phyloP scores from a whole-genome alignment of 345 rosid species.

The Hibiscus trionum region DNA sequence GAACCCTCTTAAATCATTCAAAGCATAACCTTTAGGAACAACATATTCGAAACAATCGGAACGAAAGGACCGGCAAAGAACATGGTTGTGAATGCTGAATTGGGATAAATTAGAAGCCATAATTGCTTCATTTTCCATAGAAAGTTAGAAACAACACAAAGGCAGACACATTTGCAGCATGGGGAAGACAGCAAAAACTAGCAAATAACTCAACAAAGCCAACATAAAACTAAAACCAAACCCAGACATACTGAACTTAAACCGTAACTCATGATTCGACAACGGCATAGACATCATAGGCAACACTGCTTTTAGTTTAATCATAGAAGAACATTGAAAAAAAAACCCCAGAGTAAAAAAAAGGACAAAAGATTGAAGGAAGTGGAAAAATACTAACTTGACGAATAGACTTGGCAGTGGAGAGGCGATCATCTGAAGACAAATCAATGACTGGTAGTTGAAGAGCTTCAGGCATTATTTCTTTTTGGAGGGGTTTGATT shows the following conservation, averaged over 20 bases:
- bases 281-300: neutral
- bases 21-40: neutral
- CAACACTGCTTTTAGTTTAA: neutral
- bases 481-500: neutral
- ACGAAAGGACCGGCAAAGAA: neutral
- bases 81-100: neutral
- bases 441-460: slow-evolving; percentile 45
- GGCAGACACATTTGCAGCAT: neutral
- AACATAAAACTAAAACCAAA: neutral
- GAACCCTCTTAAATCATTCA: neutral
- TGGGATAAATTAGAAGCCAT: neutral
- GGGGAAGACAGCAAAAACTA: too few species aligned
- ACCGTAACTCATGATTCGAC: neutral
- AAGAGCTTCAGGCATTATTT: slow-evolving; percentile 16
- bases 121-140: neutral
- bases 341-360: neutral
- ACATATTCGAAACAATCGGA: neutral
- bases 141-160: neutral
- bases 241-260: neutral
- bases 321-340: neutral
- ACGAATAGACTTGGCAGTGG: slow-evolving; percentile 40
- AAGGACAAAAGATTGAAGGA: neutral
- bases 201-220: neutral
- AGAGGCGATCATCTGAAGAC: slow-evolving; percentile 34
- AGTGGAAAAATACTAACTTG: slow-evolving; percentile 23